A percentile compares a stretch with the other conserved stretches of the same genome.
phyloP scores from a whole-genome alignment of 192 early-diverging fungal species.

The Physocladia obscura region DNA sequence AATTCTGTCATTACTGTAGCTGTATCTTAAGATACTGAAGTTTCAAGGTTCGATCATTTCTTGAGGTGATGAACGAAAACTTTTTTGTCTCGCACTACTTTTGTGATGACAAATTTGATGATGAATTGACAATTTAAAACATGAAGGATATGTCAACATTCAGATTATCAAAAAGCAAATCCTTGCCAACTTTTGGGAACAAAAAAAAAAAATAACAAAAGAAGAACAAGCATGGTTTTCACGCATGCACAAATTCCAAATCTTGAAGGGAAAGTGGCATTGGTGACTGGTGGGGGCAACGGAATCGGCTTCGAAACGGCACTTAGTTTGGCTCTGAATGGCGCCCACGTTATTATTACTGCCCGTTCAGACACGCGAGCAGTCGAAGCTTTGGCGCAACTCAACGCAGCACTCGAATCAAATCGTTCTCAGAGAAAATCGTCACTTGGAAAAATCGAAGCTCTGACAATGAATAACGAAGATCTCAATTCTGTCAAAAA shows the following conservation, averaged over 20 bases:
- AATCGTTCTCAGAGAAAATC: too few species aligned
- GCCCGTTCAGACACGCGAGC: constrained; percentile 17
- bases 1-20: too few species aligned
- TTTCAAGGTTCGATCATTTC: too few species aligned
- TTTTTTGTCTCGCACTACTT: too few species aligned
- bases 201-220: too few species aligned
- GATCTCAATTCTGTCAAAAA: constrained; percentile 28
- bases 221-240: too few species aligned
- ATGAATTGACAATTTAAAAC: too few species aligned
- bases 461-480: constrained; percentile 38
- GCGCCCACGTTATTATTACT: constrained; percentile 31
- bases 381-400: constrained; percentile 23
- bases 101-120: too few species aligned
- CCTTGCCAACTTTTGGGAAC: too few species aligned
- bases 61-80: too few species aligned
- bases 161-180: not conserved
- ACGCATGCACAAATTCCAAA: constrained; percentile 14
- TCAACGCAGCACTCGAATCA: constrained; percentile 14
- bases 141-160: not conserved
- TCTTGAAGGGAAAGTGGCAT: constrained; percentile 20
- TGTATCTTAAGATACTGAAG: too few species aligned
- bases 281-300: constrained; percentile 39
- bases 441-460: constrained; percentile 33
- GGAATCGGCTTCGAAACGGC: constrained; percentile 38
- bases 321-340: constrained; percentile 4